Base-by-base conservation (phyloP, 2,329 filamentous ascomycete genomes). In the Fusarium illudens region DNA sequence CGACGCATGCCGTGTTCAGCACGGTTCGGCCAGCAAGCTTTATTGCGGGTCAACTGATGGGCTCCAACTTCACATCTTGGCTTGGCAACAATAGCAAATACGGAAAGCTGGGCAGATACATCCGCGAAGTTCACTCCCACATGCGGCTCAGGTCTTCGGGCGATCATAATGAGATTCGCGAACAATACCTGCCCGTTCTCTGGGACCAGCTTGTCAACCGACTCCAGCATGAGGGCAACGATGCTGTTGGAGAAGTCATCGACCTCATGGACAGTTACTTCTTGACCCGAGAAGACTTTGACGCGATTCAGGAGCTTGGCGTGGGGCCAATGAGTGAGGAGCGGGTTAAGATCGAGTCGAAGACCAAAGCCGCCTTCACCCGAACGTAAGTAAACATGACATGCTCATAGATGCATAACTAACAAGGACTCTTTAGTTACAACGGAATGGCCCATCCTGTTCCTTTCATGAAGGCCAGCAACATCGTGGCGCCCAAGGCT, bases 241-340 rank as follows among this genome's bases (percentile, higher is more conserved):
- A 96, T 1, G 87, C 87, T 8, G 91, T 97, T 5, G 85, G 87
- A 1, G 90, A 92, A 2, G 90, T 97, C 56, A 99, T 99, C 74
- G 89, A 96, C 56, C 84, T 97, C 56, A 98, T 99, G 96, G 96
- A 99, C 76, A 94, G 91, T 76, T 99, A 99, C 80, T 99, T 91
- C 79, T 84, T 99, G 60, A 98, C 96, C 1, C 91, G 92, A 65
- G 96, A 99, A 22, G 96, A 99, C 77, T 97, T 95, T 78, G 96
- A 99, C 76, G 91, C 90, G 10, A 93, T 99, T 73, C 85, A 94
- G 77, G 96, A 99, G 80, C 86, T 99, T 22, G 95, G 94, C 7
- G 87, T 99, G 13, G 96, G 95, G 5, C 88, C 90, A 1, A 94
- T 97, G 85, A 86, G 90, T 65, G 89, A 94, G 79, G 89, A 90